Base-by-base conservation (phyloP, 768 basidiomycete genomes). In the Lactarius akahatsu region DNA sequence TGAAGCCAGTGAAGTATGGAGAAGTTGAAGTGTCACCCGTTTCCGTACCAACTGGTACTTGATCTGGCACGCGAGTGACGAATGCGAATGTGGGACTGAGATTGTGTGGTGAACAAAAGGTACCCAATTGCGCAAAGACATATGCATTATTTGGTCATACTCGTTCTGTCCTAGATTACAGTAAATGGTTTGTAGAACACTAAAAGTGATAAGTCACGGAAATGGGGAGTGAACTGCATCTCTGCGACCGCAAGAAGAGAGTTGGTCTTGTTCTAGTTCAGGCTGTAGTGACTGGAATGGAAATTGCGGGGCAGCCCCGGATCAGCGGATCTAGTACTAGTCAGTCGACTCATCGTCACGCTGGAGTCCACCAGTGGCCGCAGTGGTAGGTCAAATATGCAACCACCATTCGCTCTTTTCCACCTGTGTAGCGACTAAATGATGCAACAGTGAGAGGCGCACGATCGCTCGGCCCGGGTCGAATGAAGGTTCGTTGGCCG, bases 121-220 rank as follows among this genome's bases (percentile, higher is more conserved):
- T 18, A 30, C 23, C 28, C 26, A 47, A 26, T 30, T 45, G 28
- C 54, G 56, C 20, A 38, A 28, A 45, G 28, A 74, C 85, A 64
- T 70, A 91, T 88, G 98, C 94, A 96, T 90, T 43, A 89, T 80
- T 56, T 89, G 85, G 45, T 85, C 86, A 79, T 94, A 94, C 70
- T 78, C 78, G 4, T 79, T 76, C 23, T 98, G 78, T 16, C 97
- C 97, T 7, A 84, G 73, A 38, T 82, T 28, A 28, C 26, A 1
- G 26, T 80, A 73, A 94, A 88, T 74, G 97, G 96, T 62, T 83
- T 80, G 40, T n/a, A n/a, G n/a, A n/a, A n/a, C n/a, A n/a, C n/a
- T 95, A 80, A 77, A 98, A 98, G 34, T 88, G 85, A 78, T 13
- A 30, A 30, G 92, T 87, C 76, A 98, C 89, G 59, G 82, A 78